phyloP scores from a whole-genome alignment of 441 rosid species.

The Melastoma candidum region DNA sequence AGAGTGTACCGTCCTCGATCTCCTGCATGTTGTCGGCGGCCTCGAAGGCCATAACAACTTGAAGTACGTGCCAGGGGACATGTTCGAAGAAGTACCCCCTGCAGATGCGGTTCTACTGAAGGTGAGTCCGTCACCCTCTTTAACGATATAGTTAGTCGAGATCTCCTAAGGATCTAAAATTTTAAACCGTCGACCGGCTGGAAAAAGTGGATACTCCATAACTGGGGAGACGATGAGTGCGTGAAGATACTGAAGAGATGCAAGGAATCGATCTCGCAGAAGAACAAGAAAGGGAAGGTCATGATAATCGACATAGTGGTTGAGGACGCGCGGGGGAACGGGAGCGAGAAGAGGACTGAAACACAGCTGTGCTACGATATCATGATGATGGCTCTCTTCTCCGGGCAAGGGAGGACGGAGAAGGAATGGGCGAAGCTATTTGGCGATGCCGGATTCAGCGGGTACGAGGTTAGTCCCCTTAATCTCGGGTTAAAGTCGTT shows the following conservation, averaged over 20 bases:
- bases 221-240: not conserved
- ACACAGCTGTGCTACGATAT: conserved; percentile 1
- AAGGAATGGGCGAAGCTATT: too few species aligned
- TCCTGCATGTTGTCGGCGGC: too few species aligned
- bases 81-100: not conserved
- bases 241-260: too few species aligned
- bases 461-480: not conserved
- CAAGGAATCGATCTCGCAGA: too few species aligned
- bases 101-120: not conserved
- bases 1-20: not conserved
- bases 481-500: not conserved
- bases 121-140: not conserved
- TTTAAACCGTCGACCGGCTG: not conserved
- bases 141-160: not conserved
- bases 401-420: too few species aligned
- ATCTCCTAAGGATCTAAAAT: not conserved
- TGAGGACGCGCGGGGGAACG: not conserved
- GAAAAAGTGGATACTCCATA: conserved; percentile 1
- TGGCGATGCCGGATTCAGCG: too few species aligned
- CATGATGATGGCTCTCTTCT: too few species aligned
- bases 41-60: not conserved
- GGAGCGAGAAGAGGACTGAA: not conserved
- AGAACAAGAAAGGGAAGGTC: not conserved
- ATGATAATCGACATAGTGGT: not conserved
- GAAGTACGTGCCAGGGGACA: not conserved